These are phyloP conservation scores for Aspergillus carlsbadensis DNA, from an alignment of 495 filamentous ascomycete species.

Conservation along the genomic window DNA sequence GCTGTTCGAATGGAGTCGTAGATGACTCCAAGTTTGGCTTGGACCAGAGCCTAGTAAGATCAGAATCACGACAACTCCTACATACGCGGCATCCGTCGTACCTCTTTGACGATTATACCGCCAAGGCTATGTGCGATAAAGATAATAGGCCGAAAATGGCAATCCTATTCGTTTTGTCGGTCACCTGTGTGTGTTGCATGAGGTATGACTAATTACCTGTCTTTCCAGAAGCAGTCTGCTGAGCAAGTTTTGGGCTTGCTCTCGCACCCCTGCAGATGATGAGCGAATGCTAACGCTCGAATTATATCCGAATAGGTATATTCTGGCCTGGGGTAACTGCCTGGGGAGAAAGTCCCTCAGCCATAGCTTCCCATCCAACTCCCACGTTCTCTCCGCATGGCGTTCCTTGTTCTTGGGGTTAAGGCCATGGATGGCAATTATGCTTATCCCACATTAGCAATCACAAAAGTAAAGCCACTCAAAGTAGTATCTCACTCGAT, in stretches of 20 bases:
- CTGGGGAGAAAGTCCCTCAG: conserved; percentile 37
- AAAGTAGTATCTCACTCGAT: conserved; percentile 9
- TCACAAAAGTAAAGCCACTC: background rate
- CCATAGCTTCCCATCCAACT: conserved; percentile 29
- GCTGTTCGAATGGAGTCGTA: conserved; percentile 20
- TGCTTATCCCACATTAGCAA: conserved; percentile 23
- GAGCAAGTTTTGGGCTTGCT: conserved; percentile 32
- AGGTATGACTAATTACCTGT: background rate
- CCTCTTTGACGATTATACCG: conserved; percentile 18
- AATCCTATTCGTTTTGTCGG: background rate
- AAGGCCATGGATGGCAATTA: conserved; percentile 48
- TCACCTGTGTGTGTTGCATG: background rate
- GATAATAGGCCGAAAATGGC: conserved; percentile 13
- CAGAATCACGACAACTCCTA: background rate
- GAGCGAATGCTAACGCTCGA: conserved; percentile 30
- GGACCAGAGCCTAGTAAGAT: conserved; percentile 16
- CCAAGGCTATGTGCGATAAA: conserved; percentile 22
- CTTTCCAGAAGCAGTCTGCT: conserved; percentile 20
- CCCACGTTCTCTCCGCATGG: conserved; percentile 33
- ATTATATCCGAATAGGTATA: conserved; percentile 40
- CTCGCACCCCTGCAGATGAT: conserved; percentile 26
- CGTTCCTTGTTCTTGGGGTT: conserved; percentile 22
- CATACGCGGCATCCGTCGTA: background rate
- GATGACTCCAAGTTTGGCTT: conserved; percentile 20
- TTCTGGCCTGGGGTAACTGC: conserved; percentile 27